These are phyloP conservation scores for Sporothrix variecibatus DNA, from an alignment of 2,329 filamentous ascomycete genomes.

Conservation along the genomic window DNA sequence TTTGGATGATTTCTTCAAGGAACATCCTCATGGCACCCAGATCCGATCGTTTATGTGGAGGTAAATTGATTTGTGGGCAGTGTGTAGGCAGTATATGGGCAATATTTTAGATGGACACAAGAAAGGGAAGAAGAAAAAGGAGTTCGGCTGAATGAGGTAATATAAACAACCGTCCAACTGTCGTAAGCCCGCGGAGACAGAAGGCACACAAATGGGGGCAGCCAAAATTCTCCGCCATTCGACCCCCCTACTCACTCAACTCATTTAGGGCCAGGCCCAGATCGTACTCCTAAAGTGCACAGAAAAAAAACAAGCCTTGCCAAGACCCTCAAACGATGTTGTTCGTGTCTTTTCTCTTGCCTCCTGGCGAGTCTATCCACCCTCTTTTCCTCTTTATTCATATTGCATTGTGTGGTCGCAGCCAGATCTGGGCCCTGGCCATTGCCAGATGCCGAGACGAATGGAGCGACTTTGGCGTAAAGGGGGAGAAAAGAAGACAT, in stretches of 20 bases:
- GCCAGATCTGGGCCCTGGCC: background rate
- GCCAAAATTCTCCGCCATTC: slow-evolving; percentile 11
- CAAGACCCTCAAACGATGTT: background rate
- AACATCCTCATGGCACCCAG: slow-evolving; percentile 12
- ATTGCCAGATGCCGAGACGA: slow-evolving; percentile 9
- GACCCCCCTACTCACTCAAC: background rate
- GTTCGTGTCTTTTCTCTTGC: background rate
- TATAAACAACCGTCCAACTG: slow-evolving; percentile 18
- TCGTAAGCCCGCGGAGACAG: slow-evolving; percentile 24
- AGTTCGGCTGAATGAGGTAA: slow-evolving; percentile 27
- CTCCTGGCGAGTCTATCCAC: background rate
- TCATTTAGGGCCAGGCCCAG: background rate
- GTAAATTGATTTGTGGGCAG: background rate
- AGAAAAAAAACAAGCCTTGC: slow-evolving; percentile 21
- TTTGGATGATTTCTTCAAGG: slow-evolving; percentile 17
- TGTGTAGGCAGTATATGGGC: too few species aligned
- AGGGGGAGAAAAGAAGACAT: slow-evolving; percentile 1
- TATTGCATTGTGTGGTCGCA: background rate
- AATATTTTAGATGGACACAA: background rate
- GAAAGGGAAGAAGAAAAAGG: background rate
- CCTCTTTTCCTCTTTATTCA: background rate
- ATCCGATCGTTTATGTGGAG: background rate
- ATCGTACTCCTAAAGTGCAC: background rate
- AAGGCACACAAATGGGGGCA: background rate
- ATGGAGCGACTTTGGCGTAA: background rate